Base-by-base conservation (phyloP, 257 asterid species). In the Scutellaria baicalensis region DNA sequence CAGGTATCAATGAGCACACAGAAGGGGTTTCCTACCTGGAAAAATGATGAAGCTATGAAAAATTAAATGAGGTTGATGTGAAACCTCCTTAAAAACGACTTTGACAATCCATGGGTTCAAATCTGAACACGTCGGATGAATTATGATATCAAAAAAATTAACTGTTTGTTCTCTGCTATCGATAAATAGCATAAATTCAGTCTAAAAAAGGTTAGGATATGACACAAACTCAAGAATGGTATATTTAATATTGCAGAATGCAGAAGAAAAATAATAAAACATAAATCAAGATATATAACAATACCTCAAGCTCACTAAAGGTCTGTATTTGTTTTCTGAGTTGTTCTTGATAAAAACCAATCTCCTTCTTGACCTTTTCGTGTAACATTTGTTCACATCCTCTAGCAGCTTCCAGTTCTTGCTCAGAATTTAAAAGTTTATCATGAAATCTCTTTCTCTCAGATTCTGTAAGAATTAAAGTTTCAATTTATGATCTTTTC, bases 401-500 rank as follows among this genome's bases (percentile, higher is more conserved):
- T 83, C 79, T 94, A 75, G 95, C 88, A 84, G 99, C 97, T 80
- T 96, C 96, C 66, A 91, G 82, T 82, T 94, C 99, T 82, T 94
- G 97, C 84, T 94, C 95, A 11, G 88, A 85, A 69, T 86, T 75
- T 56, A 85, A 68, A 73, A 85, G 77, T 79, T 87, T 86, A 65
- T 79, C 95, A 33, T 77, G 91, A 36, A 86, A 85, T 52, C 77
- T 88, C 78, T 88, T 89, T 77, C 85, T 86, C 78, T 94, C 97
- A 54, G 93, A 77, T 74, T 91, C 99, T 94, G 91, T 61, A 67
- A 71, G 47, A 78, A 39, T 51, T 50, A 60, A 42, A 72, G 51
- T 52, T 69, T 70, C 85, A 75, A 14, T 40, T 51, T 54, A 69
- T 68, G 72, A 20, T 65, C 75, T 1, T 27, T 27, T 27, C 33